Evolutionary conservation across 139 green algal species (phyloP), one percentile per base, ranked within the genome.

Genomic region (Limnomonas spitsbergensis): DNA sequence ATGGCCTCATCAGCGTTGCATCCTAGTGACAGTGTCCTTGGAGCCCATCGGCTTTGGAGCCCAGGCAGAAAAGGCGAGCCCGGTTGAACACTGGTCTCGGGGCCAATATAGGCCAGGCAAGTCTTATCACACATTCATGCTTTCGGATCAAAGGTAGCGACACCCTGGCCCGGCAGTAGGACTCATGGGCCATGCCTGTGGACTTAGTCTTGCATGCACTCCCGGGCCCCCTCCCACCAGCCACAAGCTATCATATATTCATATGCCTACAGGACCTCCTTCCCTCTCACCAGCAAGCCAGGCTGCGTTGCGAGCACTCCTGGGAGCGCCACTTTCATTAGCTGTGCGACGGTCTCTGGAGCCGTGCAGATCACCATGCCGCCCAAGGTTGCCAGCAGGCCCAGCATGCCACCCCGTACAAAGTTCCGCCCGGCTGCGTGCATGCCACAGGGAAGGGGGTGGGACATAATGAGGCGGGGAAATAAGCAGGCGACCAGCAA

Each of bases 381-480:
- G 1, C 47, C 35, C 40, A 88, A 84, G 24, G 87, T 91, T 34
- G 87, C 87, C 1, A 84, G n/a, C 26, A 89, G 31, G 56, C 80
- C 87, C 72, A 91, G 73, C 56, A 91, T 80, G 4, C 78, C 82
- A 66, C 83, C 87, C 34, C 87, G 80, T n/a, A 87, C 72, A 61
- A 91, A 89, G 82, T 91, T 91, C 35, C 76, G 67, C n/a, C 83
- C 82, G 3, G 83, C 80, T 89, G 84, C 34, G 53, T n/a, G 36
- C 47, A 61, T n/a, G n/a, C n/a, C n/a, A n/a, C n/a, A n/a, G 35
- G 29, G n/a, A 2, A 39, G 2, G 40, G 6, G n/a, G 14, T 4
- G 68, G 61, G 9, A 7, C 31, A 72, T 72, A 72, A 4, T 53
- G 4, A 53, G 68, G 29, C 32, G 26, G 6, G 4, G 27, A 34